phyloP scores from a whole-genome alignment of 352 stramenopile species.

The Globisporangium radiosum region DNA sequence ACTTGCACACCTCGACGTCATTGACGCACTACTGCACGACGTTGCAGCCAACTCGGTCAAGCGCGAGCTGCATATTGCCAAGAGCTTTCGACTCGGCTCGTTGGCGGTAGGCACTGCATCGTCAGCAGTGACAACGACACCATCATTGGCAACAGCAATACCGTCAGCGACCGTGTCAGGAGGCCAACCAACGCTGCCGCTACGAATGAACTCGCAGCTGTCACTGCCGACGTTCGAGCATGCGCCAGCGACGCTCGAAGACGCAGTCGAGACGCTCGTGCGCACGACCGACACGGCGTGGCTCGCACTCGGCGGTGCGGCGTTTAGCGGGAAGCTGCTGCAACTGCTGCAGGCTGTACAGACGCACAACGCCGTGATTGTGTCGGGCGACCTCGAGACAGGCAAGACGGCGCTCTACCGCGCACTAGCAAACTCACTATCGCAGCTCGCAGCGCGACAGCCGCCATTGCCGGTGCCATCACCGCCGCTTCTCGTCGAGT shows the following conservation, averaged over 20 bases:
- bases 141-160: background rate
- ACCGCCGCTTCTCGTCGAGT: background rate
- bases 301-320: constrained; percentile 20
- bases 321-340: constrained; percentile 32
- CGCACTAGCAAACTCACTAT: constrained; percentile 25
- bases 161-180: too few species aligned
- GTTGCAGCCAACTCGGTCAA: constrained; percentile 19
- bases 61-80: constrained; percentile 18
- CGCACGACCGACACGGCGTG: constrained; percentile 17
- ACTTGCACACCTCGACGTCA: constrained; percentile 15
- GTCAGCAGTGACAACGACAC: background rate
- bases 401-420: constrained; percentile 58
- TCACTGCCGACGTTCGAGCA: background rate
- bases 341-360: constrained; percentile 39
- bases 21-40: constrained; percentile 42
- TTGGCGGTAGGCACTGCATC: background rate
- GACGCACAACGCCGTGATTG: constrained; percentile 19
- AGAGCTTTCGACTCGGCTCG: constrained; percentile 12
- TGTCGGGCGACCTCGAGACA: constrained; percentile 33
- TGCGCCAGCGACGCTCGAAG: constrained; percentile 18
- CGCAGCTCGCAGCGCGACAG: constrained; percentile 6
- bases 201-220: too few species aligned
- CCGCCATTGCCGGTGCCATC: background rate
- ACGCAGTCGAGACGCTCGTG: constrained; percentile 21
- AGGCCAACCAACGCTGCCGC: too few species aligned